Evolutionary conservation across 257 asterid species (phyloP), one percentile per base, ranked within the genome.

Genomic region (Jacaranda copaia): DNA sequence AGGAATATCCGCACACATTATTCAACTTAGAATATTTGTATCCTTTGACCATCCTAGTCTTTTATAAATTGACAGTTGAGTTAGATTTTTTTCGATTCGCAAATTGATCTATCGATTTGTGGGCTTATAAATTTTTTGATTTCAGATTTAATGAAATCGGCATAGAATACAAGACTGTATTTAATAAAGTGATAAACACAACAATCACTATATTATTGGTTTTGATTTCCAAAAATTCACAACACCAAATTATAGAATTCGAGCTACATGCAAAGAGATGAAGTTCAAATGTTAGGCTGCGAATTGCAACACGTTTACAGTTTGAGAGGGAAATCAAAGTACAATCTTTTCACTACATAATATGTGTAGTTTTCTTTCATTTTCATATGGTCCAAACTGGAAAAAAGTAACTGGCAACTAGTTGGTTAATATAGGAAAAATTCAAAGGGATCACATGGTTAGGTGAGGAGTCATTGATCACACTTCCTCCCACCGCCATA

Each of bases 361-460:
- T 3, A 19, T 19, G 38, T n/a, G 36, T 2, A 43, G 7, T 18
- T 48, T 10, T 19, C 8, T 18, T 68, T 7, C 35, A 73, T 62
- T 35, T 62, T 46, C 40, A 49, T 16, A n/a, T 38, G 14, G 38
- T 38, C 69, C 43, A 62, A 70, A 53, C 6, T 43, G 5, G 15
- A 6, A 15, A 3, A 52, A 52, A 8, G 12, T 55, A 8, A 13
- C 6, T 64, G 19, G 58, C 1, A 16, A 8, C 3, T 15, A 42
- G 56, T 7, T 12, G 25, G 13, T 20, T 12, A 25, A 43, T 57
- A 15, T 25, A 8, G 51, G 39, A 57, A 67, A 14, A 69, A 60
- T 68, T 72, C 12, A 77, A 81, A 70, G 49, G 75, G 36, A 39
- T 80, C 82, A 81, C 79, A 66, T 77, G 76, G 79, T 61, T 43